A percentile compares a stretch with the other conserved stretches of the same genome.
Evolutionary conservation across 306 rosid genomes (phyloP).

Genomic region (Citrullus colocynthis): DNA sequence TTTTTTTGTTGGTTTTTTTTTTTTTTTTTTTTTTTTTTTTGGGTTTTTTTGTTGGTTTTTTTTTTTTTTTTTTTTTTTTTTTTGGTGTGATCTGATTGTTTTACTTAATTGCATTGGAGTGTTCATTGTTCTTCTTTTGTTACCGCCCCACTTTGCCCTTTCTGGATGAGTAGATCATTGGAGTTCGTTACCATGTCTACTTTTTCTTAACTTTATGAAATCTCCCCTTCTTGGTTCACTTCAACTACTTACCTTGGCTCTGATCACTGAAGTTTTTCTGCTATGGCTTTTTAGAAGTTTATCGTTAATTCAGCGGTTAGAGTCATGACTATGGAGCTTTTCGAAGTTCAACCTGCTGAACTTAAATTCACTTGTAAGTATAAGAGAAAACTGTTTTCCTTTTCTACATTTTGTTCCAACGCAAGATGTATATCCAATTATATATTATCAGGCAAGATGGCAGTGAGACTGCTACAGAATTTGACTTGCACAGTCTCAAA

Average conservation of each 20-base stretch:
- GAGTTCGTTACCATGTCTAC: background rate
- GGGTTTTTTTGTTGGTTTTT: no score
- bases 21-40: no score
- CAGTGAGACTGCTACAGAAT: background rate
- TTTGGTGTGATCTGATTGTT: background rate
- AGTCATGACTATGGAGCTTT: conserved; percentile 56
- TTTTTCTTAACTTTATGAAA: background rate
- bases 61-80: background rate
- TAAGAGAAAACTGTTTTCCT: background rate
- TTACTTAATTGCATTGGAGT: background rate
- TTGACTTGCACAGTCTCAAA: background rate
- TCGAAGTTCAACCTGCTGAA: conserved; percentile 55
- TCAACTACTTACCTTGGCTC: background rate
- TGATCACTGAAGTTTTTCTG: background rate
- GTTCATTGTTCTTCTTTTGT: conserved; percentile 1
- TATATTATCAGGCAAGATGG: background rate
- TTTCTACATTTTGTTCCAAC: background rate
- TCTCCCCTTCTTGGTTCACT: background rate
- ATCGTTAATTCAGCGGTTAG: background rate
- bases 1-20: no score
- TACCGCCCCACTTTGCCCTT: background rate
- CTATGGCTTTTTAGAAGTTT: background rate
- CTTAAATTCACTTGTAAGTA: conserved; percentile 73
- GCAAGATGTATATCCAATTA: background rate
- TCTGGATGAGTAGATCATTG: background rate